These are phyloP conservation scores for Globisporangium carolinianum DNA, from an alignment of 352 stramenopile species.

Conservation along the genomic window DNA sequence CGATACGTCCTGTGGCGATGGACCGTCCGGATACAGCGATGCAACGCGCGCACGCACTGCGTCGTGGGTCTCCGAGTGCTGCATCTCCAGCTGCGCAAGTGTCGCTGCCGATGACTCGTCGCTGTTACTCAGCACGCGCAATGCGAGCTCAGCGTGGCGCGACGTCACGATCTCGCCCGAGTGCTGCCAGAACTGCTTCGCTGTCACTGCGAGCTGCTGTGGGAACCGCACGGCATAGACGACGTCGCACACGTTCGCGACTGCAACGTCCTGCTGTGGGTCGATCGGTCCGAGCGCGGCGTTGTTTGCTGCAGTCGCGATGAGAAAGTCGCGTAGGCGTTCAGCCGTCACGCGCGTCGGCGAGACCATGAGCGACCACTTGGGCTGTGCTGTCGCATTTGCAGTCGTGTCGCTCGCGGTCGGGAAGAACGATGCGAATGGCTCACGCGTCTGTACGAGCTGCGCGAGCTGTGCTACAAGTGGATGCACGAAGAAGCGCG, in stretches of 20 bases:
- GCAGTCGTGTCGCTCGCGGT: constrained; percentile 5
- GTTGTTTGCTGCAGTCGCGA: constrained; percentile 24
- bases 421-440: constrained; percentile 19
- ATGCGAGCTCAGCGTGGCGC: constrained; percentile 61
- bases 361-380: constrained; percentile 23
- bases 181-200: constrained; percentile 92
- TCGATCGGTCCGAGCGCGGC: not conserved
- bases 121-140: constrained; percentile 35
- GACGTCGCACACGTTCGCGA: constrained; percentile 35
- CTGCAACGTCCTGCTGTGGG: constrained; percentile 18
- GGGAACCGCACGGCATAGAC: constrained; percentile 78
- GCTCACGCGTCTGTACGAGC: constrained; percentile 17
- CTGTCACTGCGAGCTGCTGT: constrained; percentile 25
- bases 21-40: constrained; percentile 25
- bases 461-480: constrained; percentile 64
- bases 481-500: constrained; percentile 90
- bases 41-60: constrained; percentile 45
- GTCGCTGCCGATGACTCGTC: not conserved
- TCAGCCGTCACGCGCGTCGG: constrained; percentile 51
- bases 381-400: constrained; percentile 2
- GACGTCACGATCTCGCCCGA: constrained; percentile 89
- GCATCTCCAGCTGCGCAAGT: constrained; percentile 9
- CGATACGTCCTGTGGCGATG: constrained; percentile 31
- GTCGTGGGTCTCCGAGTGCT: constrained; percentile 21
- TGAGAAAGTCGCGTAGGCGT: constrained; percentile 66